Conservation (phyloP, 805 yeast genomes). For the Saccharomyces kudriavzevii region DNA sequence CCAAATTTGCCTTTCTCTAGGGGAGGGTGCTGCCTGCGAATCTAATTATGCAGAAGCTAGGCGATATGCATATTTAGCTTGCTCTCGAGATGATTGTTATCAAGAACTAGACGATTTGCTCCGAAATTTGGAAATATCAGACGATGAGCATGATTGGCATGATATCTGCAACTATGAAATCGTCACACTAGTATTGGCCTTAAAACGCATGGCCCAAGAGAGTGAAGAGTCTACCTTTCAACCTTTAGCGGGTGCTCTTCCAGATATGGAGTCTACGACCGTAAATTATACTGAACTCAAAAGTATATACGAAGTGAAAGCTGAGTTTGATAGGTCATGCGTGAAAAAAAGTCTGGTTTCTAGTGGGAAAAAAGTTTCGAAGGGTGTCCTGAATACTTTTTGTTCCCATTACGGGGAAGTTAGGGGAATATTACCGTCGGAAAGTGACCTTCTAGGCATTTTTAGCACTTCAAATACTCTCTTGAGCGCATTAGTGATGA, state of each 20-base stretch:
- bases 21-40: constrained; percentile 24
- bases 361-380: constrained; percentile 34
- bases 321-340: constrained; percentile 16
- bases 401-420: constrained; percentile 54
- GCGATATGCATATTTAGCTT: constrained; percentile 37
- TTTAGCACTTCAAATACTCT: background rate
- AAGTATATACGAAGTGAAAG: constrained; percentile 48
- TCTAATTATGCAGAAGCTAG: constrained; percentile 46
- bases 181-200: constrained; percentile 3
- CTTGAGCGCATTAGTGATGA: background rate
- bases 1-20: constrained; percentile 3
- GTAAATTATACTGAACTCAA: constrained; percentile 50
- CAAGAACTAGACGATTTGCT: constrained; percentile 4
- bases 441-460: background rate
- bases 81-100: background rate
- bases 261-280: constrained; percentile 85
- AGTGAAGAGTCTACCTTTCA: constrained; percentile 3
- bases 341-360: background rate
- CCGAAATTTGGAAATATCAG: constrained; percentile 29
- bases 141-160: constrained; percentile 11
- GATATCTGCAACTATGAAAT: constrained; percentile 9
- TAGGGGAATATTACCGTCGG: constrained; percentile 2
- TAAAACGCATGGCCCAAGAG: constrained; percentile 2
- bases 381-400: constrained; percentile 39
- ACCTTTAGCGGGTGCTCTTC: constrained; percentile 70